Evolutionary conservation across 2,329 filamentous ascomycete species (phyloP).

Genomic region (Microsporum canis): DNA sequence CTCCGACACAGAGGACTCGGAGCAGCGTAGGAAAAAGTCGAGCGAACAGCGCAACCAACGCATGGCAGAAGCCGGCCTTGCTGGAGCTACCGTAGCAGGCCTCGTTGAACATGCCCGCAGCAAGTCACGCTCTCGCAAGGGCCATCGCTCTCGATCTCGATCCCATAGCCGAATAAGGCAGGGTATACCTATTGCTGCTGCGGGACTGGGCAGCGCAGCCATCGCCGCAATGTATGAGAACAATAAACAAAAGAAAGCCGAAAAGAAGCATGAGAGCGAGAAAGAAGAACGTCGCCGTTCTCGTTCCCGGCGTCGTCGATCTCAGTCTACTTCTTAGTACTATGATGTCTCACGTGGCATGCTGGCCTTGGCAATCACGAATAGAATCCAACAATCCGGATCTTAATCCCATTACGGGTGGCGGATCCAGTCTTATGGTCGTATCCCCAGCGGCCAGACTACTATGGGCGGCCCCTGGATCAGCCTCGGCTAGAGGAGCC

Average conservation of each 20-base stretch:
- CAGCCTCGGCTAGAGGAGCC: slow-evolving; percentile 29
- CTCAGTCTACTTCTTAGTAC: slow-evolving; percentile 36
- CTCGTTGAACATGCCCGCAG: slow-evolving; percentile 47
- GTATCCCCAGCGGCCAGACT: slow-evolving; percentile 37
- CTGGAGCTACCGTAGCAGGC: slow-evolving; percentile 52
- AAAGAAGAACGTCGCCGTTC: slow-evolving; percentile 30
- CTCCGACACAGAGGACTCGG: slow-evolving; percentile 39
- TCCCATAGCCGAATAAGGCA: slow-evolving; percentile 46
- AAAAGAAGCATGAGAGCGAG: slow-evolving; percentile 22
- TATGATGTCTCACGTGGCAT: slow-evolving; percentile 32
- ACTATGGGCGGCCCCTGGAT: slow-evolving; percentile 34
- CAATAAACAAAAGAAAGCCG: slow-evolving; percentile 49
- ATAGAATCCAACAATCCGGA: too few relatives aligned
- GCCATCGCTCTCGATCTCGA: slow-evolving; percentile 23
- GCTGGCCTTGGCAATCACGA: too few relatives aligned
- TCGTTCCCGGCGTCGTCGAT: slow-evolving; percentile 28
- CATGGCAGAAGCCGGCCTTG: slow-evolving; percentile 51
- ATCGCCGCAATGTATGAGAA: slow-evolving; percentile 53
- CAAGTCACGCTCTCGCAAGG: slow-evolving; percentile 43
- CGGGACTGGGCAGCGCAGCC: slow-evolving; percentile 50
- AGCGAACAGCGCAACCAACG: slow-evolving; percentile 44
- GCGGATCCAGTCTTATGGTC: slow-evolving; percentile 50
- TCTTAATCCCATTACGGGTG: slow-evolving; percentile 57
- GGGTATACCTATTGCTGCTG: slow-evolving; percentile 49
- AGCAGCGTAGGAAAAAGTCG: slow-evolving; percentile 47